phyloP scores from a whole-genome alignment of 1,139 yeast genomes.

The Debaryomycetaceae sp. region DNA sequence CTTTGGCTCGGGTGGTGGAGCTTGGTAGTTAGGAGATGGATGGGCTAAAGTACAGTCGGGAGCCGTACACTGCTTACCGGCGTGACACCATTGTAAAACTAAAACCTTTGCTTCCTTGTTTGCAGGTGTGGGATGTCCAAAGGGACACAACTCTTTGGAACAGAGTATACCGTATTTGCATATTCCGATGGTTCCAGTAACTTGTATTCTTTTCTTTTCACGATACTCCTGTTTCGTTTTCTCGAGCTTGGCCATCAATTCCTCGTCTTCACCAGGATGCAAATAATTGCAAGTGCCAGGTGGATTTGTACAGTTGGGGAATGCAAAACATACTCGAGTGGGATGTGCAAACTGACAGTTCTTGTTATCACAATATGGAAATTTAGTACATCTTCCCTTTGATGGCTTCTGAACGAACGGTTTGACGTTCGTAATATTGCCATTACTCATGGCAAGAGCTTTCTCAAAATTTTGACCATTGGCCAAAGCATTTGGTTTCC shows the following conservation, averaged over 20 bases:
- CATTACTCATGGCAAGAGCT: slow-evolving; percentile 33
- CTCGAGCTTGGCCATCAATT: slow-evolving; percentile 62
- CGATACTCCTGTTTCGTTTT: slow-evolving; percentile 50
- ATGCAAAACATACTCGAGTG: slow-evolving; percentile 67
- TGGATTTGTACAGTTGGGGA: slow-evolving; percentile 74
- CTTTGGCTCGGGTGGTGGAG: slow-evolving; percentile 22
- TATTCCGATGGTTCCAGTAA: slow-evolving; percentile 44
- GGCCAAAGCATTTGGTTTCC: slow-evolving; percentile 30
- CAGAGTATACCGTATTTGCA: slow-evolving; percentile 79
- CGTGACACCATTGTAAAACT: slow-evolving; percentile 72
- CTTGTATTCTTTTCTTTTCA: slow-evolving; percentile 34
- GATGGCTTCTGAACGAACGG: slow-evolving; percentile 36
- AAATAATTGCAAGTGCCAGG: slow-evolving; percentile 80
- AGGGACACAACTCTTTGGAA: slow-evolving; percentile 74
- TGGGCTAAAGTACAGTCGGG: slow-evolving; percentile 68
- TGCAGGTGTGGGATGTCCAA: slow-evolving; percentile 90
- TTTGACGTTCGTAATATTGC: slow-evolving; percentile 19
- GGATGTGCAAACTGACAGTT: slow-evolving; percentile 80
- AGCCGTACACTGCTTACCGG: slow-evolving; percentile 62
- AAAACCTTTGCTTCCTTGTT: slow-evolving; percentile 69
- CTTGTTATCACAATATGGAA: slow-evolving; percentile 71
- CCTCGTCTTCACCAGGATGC: slow-evolving; percentile 84
- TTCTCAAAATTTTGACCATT: slow-evolving; percentile 39
- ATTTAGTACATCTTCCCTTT: slow-evolving; percentile 68
- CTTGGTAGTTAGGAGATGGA: slow-evolving; percentile 61